Conservation (phyloP, 371 early-diverging fungal genomes). For the Mucor saturninus region DNA sequence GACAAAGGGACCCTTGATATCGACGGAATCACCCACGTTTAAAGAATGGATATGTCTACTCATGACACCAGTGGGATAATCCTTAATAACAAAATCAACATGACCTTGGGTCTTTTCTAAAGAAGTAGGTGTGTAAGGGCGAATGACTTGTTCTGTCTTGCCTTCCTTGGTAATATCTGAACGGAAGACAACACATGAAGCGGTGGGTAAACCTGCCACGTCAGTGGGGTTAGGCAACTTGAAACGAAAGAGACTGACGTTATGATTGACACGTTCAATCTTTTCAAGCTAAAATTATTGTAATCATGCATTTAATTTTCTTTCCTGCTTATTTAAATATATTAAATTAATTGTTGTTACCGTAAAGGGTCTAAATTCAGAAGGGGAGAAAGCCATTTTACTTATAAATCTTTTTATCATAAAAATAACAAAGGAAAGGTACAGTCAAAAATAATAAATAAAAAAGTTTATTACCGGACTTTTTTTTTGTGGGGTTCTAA, state of each 20-base stretch:
- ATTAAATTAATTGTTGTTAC: background rate
- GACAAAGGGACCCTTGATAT: conserved; percentile 90
- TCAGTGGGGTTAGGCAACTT: conserved; percentile 67
- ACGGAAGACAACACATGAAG: conserved; percentile 78
- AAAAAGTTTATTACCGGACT: background rate
- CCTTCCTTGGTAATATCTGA: conserved; percentile 52
- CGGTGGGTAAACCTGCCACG: conserved; percentile 73
- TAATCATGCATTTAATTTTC: too few relatives aligned
- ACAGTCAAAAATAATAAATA: background rate
- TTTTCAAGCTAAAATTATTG: conserved; percentile 21
- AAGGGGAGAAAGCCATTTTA: conserved; percentile 29
- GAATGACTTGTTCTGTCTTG: conserved; percentile 68
- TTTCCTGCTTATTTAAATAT: background rate
- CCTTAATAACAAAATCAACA: conserved; percentile 91
- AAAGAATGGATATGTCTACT: conserved; percentile 77
- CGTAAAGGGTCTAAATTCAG: conserved; percentile 26
- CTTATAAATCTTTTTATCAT: too few relatives aligned
- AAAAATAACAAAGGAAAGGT: too few relatives aligned
- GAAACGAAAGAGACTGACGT: conserved; percentile 84
- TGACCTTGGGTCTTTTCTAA: conserved; percentile 70
- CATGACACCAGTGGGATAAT: conserved; percentile 77
- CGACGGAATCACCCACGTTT: conserved; percentile 83
- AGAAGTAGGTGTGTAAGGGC: conserved; percentile 94
- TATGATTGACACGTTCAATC: conserved; percentile 65
- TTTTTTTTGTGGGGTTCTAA: too few relatives aligned